Conservation (phyloP, 805 yeast species). For the Tetrapisispora fleetii region DNA sequence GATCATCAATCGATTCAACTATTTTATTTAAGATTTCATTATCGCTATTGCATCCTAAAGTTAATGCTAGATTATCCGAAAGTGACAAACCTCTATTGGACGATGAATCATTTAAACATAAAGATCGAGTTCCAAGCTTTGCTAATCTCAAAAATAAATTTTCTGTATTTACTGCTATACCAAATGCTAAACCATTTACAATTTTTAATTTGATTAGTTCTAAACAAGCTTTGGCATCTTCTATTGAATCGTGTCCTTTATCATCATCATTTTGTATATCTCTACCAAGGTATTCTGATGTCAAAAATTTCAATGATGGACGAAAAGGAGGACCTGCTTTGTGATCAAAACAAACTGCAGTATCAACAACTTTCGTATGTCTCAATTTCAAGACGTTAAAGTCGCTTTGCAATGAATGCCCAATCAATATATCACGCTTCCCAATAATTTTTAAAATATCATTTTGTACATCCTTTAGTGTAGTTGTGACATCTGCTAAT, state of each 20-base stretch:
- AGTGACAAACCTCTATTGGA: conserved; percentile 10
- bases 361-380: conserved; percentile 73
- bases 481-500: conserved; percentile 50
- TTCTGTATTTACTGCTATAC: conserved; percentile 38
- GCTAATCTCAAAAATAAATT: conserved; percentile 34
- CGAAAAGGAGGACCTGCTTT: conserved; percentile 73
- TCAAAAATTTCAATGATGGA: conserved; percentile 68
- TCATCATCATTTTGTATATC: conserved; percentile 56
- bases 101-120: conserved; percentile 30
- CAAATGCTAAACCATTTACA: conserved; percentile 55
- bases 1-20: conserved; percentile 27
- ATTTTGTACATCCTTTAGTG: conserved; percentile 57
- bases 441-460: conserved; percentile 40
- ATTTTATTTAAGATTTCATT: conserved; percentile 44
- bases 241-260: conserved; percentile 75
- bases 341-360: conserved; percentile 68
- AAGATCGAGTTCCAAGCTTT: conserved; percentile 18
- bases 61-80: conserved; percentile 9
- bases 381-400: conserved; percentile 56
- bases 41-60: conserved; percentile 45
- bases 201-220: conserved; percentile 66
- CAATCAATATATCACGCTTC: conserved; percentile 62
- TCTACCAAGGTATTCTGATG: conserved; percentile 43
- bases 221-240: conserved; percentile 74
- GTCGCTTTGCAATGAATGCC: conserved; percentile 87